These are phyloP conservation scores for Mycothermus thermophilus DNA, from an alignment of 495 filamentous ascomycete species.

Conservation along the genomic window DNA sequence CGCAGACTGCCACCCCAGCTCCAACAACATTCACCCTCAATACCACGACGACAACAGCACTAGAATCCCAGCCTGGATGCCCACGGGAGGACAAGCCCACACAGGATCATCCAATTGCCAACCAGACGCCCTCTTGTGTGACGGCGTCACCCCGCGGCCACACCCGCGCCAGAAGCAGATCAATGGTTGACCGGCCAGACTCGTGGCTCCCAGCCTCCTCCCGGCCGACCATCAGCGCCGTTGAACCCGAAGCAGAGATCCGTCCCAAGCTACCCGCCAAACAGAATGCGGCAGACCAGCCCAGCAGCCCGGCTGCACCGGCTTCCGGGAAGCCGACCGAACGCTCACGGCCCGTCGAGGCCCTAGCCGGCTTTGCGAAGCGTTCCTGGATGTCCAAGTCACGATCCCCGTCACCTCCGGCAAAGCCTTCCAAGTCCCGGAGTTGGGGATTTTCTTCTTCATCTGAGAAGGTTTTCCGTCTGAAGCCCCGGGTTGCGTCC, in stretches of 20 bases:
- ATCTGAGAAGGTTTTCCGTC: conserved; percentile 5
- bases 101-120: no score
- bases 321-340: conserved; percentile 17
- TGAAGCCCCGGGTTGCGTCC: conserved; percentile 17
- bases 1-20: no score
- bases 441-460: background rate
- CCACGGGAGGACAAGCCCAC: no score
- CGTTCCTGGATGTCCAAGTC: conserved; percentile 54
- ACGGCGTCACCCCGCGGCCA: no score
- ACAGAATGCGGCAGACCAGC: conserved; percentile 12
- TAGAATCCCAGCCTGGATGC: no score
- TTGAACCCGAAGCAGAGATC: conserved; percentile 9
- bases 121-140: no score
- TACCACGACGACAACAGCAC: conserved; percentile 11
- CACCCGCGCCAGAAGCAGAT: conserved; percentile 20
- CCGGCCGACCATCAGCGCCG: conserved; percentile 17
- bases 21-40: conserved; percentile 1
- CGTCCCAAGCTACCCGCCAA: conserved; percentile 12
- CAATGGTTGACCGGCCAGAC: conserved; percentile 28
- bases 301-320: conserved; percentile 2
- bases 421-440: conserved; percentile 11
- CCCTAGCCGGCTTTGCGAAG: conserved; percentile 51
- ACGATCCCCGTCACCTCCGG: conserved; percentile 45
- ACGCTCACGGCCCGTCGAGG: conserved; percentile 35
- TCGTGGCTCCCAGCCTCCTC: conserved; percentile 33